A percentile compares a stretch with the other conserved stretches of the same genome.
These are phyloP conservation scores for Lactifluus volemus DNA, from an alignment of 768 basidiomycete species.

Conservation along the genomic window DNA sequence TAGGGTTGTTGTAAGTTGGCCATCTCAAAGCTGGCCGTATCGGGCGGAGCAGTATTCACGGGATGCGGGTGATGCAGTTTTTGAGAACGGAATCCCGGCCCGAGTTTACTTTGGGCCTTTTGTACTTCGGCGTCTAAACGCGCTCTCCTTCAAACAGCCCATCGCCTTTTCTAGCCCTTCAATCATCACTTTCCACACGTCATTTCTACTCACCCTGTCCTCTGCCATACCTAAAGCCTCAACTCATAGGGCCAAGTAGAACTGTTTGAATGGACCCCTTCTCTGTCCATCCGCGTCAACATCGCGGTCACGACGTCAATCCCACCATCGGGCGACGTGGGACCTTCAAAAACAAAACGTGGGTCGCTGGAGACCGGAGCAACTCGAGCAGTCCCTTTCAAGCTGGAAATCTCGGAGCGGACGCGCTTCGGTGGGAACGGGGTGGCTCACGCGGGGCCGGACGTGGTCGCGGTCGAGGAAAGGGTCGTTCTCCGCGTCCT, in stretches of 20 bases:
- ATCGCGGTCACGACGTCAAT: slow-evolving; percentile 9
- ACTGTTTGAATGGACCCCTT: slow-evolving; percentile 7
- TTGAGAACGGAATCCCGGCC: too few relatives aligned
- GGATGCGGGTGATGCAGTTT: too few relatives aligned
- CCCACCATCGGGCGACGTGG: slow-evolving; percentile 5
- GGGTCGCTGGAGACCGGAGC: slow-evolving; percentile 13
- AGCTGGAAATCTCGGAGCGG: slow-evolving; percentile 23
- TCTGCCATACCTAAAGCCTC: neutral
- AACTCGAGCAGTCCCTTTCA: slow-evolving; percentile 6
- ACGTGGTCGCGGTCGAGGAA: slow-evolving; percentile 30
- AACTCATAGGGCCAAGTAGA: neutral
- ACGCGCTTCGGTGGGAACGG: slow-evolving; percentile 54
- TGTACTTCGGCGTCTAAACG: too few relatives aligned
- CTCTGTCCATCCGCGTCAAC: neutral
- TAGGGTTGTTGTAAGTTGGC: too few relatives aligned
- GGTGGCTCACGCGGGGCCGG: slow-evolving; percentile 39
- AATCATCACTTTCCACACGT: neutral
- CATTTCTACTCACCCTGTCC: neutral
- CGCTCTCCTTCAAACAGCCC: neutral
- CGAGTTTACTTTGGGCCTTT: too few relatives aligned
- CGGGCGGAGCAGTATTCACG: too few relatives aligned
- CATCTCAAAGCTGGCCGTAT: too few relatives aligned
- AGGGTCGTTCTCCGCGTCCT: slow-evolving; percentile 32
- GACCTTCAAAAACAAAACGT: slow-evolving; percentile 17
- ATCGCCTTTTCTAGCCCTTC: neutral